Conservation (phyloP, 2,329 filamentous ascomycete genomes). For the Pseudocercospora macadamiae region DNA sequence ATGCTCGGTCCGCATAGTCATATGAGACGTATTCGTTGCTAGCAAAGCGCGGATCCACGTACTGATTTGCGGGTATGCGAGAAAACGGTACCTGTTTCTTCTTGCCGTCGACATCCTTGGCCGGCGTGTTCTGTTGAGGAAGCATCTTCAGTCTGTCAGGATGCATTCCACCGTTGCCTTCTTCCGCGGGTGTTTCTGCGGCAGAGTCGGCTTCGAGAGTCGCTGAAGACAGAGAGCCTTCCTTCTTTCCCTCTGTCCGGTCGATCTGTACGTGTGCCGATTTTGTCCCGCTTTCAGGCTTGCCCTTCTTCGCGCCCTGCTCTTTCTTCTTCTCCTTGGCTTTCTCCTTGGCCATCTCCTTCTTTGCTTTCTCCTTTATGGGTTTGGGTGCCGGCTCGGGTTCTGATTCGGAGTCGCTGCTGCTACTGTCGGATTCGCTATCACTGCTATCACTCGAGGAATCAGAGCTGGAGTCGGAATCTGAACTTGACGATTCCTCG, state of each 20-base stretch:
- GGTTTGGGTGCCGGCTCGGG: constrained; percentile 18
- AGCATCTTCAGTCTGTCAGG: constrained; percentile 38
- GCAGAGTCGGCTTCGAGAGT: constrained; percentile 33
- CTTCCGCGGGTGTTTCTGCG: constrained; percentile 35
- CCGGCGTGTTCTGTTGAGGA: constrained; percentile 29
- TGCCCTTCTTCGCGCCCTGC: constrained; percentile 25
- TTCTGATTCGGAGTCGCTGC: constrained; percentile 51
- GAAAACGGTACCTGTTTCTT: constrained; percentile 72
- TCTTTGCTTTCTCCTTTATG: constrained; percentile 29
- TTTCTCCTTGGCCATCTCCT: constrained; percentile 16
- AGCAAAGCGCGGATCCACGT: constrained; percentile 68
- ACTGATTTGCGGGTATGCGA: constrained; percentile 70
- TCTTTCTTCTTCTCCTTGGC: constrained; percentile 13
- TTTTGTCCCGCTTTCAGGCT: background rate
- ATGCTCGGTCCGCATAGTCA: constrained; percentile 85
- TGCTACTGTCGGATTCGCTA: constrained; percentile 23
- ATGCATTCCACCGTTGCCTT: constrained; percentile 42
- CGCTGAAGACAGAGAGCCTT: constrained; percentile 34
- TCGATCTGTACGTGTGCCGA: background rate
- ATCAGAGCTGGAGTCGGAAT: constrained; percentile 8
- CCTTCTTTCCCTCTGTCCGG: constrained; percentile 15
- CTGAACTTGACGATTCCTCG: constrained; percentile 24
- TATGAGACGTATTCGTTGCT: constrained; percentile 84
- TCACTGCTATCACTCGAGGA: constrained; percentile 28
- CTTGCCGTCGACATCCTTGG: constrained; percentile 43